Evolutionary conservation across 768 basidiomycete species (phyloP).

Genomic region (Podaxis rugospora): DNA sequence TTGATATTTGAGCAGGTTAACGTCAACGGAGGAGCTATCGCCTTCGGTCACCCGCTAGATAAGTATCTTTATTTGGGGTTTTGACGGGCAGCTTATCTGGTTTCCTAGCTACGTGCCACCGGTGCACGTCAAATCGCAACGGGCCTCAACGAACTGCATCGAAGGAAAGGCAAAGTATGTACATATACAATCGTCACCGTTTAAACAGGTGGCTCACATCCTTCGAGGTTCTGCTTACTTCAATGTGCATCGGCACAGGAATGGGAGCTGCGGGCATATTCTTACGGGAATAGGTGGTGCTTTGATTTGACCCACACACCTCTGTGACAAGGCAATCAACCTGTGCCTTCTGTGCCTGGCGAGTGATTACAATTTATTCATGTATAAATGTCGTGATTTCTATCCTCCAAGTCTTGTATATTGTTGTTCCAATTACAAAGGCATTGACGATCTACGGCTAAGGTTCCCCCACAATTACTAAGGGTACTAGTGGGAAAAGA

Average conservation of each 20-base stretch:
- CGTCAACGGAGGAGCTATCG: slow-evolving; percentile 89
- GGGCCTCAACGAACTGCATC: slow-evolving; percentile 68
- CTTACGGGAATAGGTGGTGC: slow-evolving; percentile 40
- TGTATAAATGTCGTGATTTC: neutral
- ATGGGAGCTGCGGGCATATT: slow-evolving; percentile 88
- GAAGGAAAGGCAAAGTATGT: slow-evolving; percentile 61
- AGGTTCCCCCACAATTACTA: slow-evolving; percentile 1
- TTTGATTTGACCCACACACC: neutral
- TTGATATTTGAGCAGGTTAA: slow-evolving; percentile 50
- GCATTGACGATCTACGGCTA: slow-evolving; percentile 5
- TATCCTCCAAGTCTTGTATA: slow-evolving; percentile 6
- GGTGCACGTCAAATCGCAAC: slow-evolving; percentile 83
- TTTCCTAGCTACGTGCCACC: slow-evolving; percentile 57
- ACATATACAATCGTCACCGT: neutral
- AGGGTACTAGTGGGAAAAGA: slow-evolving; percentile 7
- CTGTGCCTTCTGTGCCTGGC: neutral
- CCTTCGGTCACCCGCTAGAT: slow-evolving; percentile 82
- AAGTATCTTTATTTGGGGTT: slow-evolving; percentile 27
- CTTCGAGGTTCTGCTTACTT: slow-evolving; percentile 70
- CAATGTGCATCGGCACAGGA: slow-evolving; percentile 88
- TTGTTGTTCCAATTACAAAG: slow-evolving; percentile 7
- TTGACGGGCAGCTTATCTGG: slow-evolving; percentile 16
- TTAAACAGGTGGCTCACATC: neutral
- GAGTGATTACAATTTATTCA: neutral
- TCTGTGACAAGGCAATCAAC: neutral